Conservation (phyloP, 257 asterid genomes). For the Mitragyna speciosa region DNA sequence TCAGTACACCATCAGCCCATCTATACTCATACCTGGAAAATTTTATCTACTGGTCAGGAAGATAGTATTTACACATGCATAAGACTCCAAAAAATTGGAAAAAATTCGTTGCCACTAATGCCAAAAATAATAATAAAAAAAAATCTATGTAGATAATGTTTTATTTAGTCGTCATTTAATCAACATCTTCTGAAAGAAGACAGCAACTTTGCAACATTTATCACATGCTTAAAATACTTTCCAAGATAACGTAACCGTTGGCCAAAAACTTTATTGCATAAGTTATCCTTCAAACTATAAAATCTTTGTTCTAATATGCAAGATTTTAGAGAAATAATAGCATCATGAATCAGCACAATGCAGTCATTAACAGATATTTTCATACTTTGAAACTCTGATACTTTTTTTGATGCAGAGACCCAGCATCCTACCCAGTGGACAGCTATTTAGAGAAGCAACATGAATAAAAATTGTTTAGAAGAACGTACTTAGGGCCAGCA, state of each 20-base stretch:
- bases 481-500: slow-evolving; percentile 93
- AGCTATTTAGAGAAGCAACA: background rate
- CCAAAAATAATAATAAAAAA: no score
- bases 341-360: background rate
- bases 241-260: background rate
- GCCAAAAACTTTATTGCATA: background rate
- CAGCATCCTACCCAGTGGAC: background rate
- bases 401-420: background rate
- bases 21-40: slow-evolving; percentile 74
- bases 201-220: background rate
- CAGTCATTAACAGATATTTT: background rate
- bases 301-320: background rate
- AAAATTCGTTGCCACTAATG: background rate
- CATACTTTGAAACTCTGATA: background rate
- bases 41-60: background rate
- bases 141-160: background rate
- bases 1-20: slow-evolving; percentile 93
- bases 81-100: background rate
- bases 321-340: background rate
- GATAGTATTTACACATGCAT: background rate
- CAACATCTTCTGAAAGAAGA: slow-evolving; percentile 2
- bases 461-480: background rate
- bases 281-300: background rate
- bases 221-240: background rate
- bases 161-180: background rate